Evolutionary conservation across 176 grass and related monocot genomes (phyloP), one percentile per base, ranked within the genome.

Genomic region (Eleusine indica): DNA sequence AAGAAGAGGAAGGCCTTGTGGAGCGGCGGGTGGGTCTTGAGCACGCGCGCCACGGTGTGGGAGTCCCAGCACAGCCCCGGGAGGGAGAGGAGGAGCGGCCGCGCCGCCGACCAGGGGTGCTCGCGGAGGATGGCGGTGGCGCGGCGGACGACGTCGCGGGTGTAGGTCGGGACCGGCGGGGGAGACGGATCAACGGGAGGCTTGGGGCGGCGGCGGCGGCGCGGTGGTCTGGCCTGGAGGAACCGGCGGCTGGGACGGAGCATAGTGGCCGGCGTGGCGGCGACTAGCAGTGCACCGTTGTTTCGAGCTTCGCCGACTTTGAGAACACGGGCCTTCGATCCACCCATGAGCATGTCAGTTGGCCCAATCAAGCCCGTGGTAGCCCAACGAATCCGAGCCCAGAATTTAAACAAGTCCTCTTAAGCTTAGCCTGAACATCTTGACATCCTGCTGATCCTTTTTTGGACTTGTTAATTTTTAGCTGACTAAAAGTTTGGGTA

Each of bases 1-100:
- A 96, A 96, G 88, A 96, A 93, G 62, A 96, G 90, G 88, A 89
- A 96, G 66, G 90, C 85, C 86, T 91, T 93, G 0, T 90, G 70
- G 71, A 93, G 87, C 0, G 90, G 93, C 15, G 93, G 93, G 72
- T 96, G 93, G 47, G 90, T 91, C 84, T 96, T 96, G 82, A 96
- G 90, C 62, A 96, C 80, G 76, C 93, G 90, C 47, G 91, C 87
- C 28, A 96, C 86, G 60, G 77, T 86, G 85, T 91, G 87, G 83
- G 93, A 96, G 60, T 96, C 90, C 93, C 90, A 96, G 48, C 57
- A 22, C 79, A 96, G 14, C 64, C 78, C 83, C 0, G 86, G 83
- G 9, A 95, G 83, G 72, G 68, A 70, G 18, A 82, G 86, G 57
- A 95, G 90, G 60, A 90, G 85, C 22, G 76, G 63, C 3, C 71